Percentiles rank a stretch among this genome's conserved stretches.
phyloP scores from a whole-genome alignment of 2,329 filamentous ascomycete species.

The Penicillium sp. region DNA sequence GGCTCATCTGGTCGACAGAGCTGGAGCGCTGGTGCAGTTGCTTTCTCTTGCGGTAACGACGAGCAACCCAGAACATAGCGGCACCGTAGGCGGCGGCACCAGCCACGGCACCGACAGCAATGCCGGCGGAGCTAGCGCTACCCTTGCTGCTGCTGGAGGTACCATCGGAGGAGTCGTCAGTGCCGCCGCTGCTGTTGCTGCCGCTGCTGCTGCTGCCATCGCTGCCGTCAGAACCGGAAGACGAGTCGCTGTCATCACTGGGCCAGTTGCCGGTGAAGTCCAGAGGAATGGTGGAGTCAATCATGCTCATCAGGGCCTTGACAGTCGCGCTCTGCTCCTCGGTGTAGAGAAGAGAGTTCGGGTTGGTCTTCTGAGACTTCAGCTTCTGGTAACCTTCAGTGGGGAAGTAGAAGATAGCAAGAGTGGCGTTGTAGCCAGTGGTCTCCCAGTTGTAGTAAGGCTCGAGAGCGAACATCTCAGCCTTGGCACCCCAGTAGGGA shows the following conservation, averaged over 20 bases:
- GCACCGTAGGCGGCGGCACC: conserved; percentile 86
- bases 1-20: conserved; percentile 70
- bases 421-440: conserved; percentile 77
- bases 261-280: conserved; percentile 40
- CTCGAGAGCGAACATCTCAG: conserved; percentile 69
- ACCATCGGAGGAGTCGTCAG: conserved; percentile 45
- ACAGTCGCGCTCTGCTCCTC: conserved; percentile 66
- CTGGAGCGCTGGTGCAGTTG: conserved; percentile 73
- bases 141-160: conserved; percentile 45
- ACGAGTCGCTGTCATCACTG: conserved; percentile 31
- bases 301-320: conserved; percentile 71
- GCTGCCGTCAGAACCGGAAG: conserved; percentile 3
- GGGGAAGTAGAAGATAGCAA: conserved; percentile 76
- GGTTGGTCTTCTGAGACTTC: conserved; percentile 66
- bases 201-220: not conserved
- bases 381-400: conserved; percentile 67
- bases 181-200: conserved; percentile 32
- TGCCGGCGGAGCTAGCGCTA: conserved; percentile 55
- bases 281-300: conserved; percentile 81
- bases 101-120: conserved; percentile 74
- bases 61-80: conserved; percentile 90
- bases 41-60: conserved; percentile 85
- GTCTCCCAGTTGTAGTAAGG: conserved; percentile 69
- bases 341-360: conserved; percentile 70
- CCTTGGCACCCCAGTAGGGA: conserved; percentile 43